These are phyloP conservation scores for Apiospora aurea DNA, from an alignment of 2,329 filamentous ascomycete species.

Conservation along the genomic window DNA sequence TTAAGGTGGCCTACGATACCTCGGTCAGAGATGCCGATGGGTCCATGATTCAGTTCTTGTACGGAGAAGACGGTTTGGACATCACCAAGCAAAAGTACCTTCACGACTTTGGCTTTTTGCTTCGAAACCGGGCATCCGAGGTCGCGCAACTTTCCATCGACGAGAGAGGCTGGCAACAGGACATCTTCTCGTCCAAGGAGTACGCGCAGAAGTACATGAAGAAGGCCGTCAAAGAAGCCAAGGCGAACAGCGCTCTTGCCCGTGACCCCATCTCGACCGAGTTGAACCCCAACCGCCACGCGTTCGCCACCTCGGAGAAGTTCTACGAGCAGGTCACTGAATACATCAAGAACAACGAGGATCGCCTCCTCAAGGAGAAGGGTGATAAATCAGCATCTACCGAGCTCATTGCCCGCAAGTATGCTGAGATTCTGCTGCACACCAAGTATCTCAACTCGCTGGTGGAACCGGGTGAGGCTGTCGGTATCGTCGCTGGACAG, in stretches of 20 bases:
- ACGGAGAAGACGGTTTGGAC: constrained; percentile 95
- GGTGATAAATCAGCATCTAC: constrained; percentile 46
- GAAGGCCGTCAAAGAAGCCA: constrained; percentile 76
- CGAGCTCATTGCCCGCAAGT: constrained; percentile 59
- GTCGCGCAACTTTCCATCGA: constrained; percentile 77
- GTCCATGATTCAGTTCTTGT: constrained; percentile 91
- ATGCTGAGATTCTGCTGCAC: constrained; percentile 83
- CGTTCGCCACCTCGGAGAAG: constrained; percentile 87
- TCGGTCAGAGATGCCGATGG: constrained; percentile 95
- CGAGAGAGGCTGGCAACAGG: constrained; percentile 49
- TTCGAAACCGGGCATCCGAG: constrained; percentile 84
- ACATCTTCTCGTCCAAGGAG: constrained; percentile 58
- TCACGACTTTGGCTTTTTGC: constrained; percentile 86
- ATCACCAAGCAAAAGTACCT: constrained; percentile 94
- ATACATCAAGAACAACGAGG: constrained; percentile 81
- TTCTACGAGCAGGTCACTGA: constrained; percentile 77
- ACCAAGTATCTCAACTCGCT: constrained; percentile 93
- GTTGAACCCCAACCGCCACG: constrained; percentile 78
- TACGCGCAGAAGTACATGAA: constrained; percentile 81
- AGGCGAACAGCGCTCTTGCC: constrained; percentile 60
- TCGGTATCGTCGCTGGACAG: constrained; percentile 95
- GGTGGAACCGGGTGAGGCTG: constrained; percentile 93
- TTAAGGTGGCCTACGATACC: constrained; percentile 90
- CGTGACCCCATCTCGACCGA: constrained; percentile 78
- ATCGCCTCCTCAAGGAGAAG: constrained; percentile 62